These are phyloP conservation scores for Capillidium heterosporum DNA, from an alignment of 371 early-diverging fungal genomes.

Conservation along the genomic window DNA sequence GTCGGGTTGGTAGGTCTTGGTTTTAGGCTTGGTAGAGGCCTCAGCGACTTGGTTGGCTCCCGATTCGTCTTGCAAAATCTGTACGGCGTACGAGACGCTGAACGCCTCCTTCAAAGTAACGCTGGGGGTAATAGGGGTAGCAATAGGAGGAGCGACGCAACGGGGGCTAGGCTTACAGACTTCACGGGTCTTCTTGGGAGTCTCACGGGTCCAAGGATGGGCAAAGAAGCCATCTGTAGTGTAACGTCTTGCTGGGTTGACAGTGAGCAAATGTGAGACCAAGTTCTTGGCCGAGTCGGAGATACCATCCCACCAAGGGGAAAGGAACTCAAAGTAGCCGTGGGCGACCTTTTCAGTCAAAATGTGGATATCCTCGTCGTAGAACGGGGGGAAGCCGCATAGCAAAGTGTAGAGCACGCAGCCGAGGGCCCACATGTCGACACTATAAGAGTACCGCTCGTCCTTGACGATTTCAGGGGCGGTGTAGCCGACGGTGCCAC, in stretches of 20 bases:
- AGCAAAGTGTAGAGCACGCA: conserved; percentile 79
- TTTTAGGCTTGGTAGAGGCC: no score
- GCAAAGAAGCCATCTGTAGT: conserved; percentile 64
- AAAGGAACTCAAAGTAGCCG: conserved; percentile 51
- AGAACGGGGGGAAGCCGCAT: conserved; percentile 83
- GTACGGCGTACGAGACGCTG: conserved; percentile 38
- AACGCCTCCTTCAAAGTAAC: conserved; percentile 33
- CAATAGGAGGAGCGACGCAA: background rate
- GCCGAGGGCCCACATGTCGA: conserved; percentile 90
- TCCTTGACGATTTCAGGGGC: conserved; percentile 80
- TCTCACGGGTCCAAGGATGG: conserved; percentile 59
- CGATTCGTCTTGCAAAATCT: conserved; percentile 34
- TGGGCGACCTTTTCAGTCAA: conserved; percentile 57
- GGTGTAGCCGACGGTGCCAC: conserved; percentile 81
- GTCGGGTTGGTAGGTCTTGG: no score
- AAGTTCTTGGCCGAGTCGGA: conserved; percentile 54
- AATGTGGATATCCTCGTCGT: conserved; percentile 55
- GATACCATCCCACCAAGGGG: conserved; percentile 83
- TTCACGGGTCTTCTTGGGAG: background rate
- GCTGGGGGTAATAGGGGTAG: conserved; percentile 13
- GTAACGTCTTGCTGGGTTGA: conserved; percentile 65
- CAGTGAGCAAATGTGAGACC: conserved; percentile 57
- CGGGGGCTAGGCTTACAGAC: background rate
- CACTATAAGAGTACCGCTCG: conserved; percentile 60
- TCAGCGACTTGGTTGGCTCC: no score